phyloP scores from a whole-genome alignment of 768 basidiomycete species.

The Tephrocybe sp. region DNA sequence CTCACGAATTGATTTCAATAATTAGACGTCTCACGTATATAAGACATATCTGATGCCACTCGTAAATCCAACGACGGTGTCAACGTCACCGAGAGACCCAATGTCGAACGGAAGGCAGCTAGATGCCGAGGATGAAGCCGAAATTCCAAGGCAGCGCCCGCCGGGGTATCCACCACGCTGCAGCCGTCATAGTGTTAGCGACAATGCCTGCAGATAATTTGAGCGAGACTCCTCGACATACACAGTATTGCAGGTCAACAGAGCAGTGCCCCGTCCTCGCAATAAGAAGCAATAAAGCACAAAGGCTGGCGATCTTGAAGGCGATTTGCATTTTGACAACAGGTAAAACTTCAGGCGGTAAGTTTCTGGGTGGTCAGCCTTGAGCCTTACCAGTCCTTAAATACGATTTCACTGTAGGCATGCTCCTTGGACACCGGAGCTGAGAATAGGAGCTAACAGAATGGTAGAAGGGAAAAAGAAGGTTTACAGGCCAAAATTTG shows the following conservation, averaged over 20 bases:
- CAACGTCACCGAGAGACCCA: background rate
- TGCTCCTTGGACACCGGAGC: background rate
- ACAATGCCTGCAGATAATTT: background rate
- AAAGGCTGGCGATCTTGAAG: background rate
- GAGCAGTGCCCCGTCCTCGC: no score
- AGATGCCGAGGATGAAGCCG: slow-evolving; percentile 1
- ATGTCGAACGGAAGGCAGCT: background rate
- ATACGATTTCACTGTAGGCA: background rate
- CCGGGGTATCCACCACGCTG: background rate
- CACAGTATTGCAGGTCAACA: slow-evolving; percentile 1
- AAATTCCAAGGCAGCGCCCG: background rate
- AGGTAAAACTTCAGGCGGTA: no score
- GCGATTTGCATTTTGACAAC: background rate
- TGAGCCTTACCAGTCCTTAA: no score
- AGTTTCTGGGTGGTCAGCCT: no score
- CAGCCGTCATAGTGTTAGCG: background rate
- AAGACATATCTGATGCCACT: background rate
- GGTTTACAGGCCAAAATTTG: no score
- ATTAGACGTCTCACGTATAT: background rate
- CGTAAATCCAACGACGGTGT: background rate
- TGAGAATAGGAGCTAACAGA: background rate
- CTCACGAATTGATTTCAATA: no score
- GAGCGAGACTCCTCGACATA: background rate
- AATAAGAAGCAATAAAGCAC: no score
- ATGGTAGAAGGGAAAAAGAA: no score